Evolutionary conservation across 495 filamentous ascomycete genomes (phyloP), one percentile per base, ranked within the genome.

Genomic region (Xylaria sp.): DNA sequence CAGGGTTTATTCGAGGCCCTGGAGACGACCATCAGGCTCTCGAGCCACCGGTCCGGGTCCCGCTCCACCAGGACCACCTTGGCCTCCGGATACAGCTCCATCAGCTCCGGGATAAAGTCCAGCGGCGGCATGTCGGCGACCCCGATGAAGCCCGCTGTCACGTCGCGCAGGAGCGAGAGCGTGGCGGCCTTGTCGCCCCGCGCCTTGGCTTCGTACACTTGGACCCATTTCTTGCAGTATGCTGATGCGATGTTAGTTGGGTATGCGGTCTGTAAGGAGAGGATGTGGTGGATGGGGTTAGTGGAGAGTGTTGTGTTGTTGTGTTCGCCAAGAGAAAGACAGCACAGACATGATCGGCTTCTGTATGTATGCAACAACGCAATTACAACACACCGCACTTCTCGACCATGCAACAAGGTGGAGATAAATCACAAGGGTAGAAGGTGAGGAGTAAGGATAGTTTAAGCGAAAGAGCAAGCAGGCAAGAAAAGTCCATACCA

Each of bases 11-110:
- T 61, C 1, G 52, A 48, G 41, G 58, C 58, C 0, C 5, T 17
- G 1, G 52, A 40, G 31, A 69, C 44, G 33, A 69, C 55, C 57
- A 41, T 52, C 19, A 69, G 43, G 19, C 67, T 69, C 44, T 61
- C 57, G 19, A 69, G 67, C 78, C 78, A 80, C 15, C 59, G 67
- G 9, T 75, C 67, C 24, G 69, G 46, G 58, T 78, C 73, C 46
- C 78, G 68, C 46, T 71, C 70, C 7, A 75, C 74, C 48, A 77
- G 74, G 19, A 80, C 74, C 11, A 78, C 78, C n/a, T 72, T 75
- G 35, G 78, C 76, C 50, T 80, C 68, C 0, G 78, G 76, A 59
- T 77, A 78, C 26, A 76, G 24, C 64, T 74, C 72, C 68, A 75
- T 67, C 37, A 80, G 62, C 58, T 80, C 78, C 19, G 69, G 72